Conservation (phyloP, 371 early-diverging fungal genomes). For the Smittium culicis region DNA sequence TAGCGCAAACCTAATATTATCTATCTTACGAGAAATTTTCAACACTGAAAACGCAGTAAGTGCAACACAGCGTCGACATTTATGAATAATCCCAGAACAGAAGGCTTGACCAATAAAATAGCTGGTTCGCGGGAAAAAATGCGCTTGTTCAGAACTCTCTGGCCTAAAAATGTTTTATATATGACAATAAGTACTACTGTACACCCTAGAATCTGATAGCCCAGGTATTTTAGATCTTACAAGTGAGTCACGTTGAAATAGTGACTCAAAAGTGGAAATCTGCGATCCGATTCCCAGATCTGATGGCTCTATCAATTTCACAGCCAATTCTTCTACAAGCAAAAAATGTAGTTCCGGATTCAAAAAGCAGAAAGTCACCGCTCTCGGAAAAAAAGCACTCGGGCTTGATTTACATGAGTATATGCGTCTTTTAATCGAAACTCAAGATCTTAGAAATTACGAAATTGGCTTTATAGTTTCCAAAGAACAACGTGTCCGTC, state of each 20-base stretch:
- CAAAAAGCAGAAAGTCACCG: no score
- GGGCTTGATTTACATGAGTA: no score
- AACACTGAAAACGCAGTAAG: not conserved
- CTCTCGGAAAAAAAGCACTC: no score
- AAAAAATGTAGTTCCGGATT: no score
- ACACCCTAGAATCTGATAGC: not conserved
- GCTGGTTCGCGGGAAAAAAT: not conserved
- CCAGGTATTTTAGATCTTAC: not conserved
- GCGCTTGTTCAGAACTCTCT: not conserved
- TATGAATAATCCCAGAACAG: not conserved
- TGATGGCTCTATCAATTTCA: not conserved
- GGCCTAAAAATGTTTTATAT: not conserved
- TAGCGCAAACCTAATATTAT: not conserved
- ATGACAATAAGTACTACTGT: not conserved
- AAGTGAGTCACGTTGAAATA: not conserved
- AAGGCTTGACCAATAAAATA: not conserved
- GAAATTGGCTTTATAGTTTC: no score
- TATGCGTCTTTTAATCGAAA: no score
- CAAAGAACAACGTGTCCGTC: no score
- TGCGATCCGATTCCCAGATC: not conserved
- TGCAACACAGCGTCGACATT: not conserved
- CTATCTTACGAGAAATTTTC: not conserved
- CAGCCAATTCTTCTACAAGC: not conserved
- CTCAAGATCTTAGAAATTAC: no score
- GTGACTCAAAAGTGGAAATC: not conserved